These are phyloP conservation scores for Euphrasia arctica DNA, from an alignment of 305 asterid genomes.

Conservation along the genomic window DNA sequence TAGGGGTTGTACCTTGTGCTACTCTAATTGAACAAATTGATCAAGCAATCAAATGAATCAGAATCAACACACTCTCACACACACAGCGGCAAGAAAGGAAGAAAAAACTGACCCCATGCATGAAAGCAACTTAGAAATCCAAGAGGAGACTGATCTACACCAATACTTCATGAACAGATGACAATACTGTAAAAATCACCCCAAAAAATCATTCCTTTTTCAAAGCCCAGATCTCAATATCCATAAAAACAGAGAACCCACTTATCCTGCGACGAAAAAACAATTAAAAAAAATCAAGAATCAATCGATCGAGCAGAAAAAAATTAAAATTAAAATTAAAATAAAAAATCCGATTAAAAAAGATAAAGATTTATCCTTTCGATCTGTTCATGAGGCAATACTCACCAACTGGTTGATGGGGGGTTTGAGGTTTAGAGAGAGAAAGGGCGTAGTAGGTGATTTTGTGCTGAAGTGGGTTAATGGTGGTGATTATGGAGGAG, in stretches of 20 bases:
- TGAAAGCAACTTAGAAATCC: constrained; percentile 56
- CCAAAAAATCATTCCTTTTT: constrained; percentile 27
- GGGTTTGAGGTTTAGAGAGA: constrained; percentile 26
- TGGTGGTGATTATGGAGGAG: neutral
- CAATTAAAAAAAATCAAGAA: neutral
- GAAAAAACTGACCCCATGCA: constrained; percentile 82
- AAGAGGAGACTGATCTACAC: constrained; percentile 43
- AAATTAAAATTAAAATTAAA: too few relatives aligned
- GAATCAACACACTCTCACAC: neutral
- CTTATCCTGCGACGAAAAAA: constrained; percentile 26
- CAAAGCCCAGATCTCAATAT: constrained; percentile 38
- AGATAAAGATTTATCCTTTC: constrained; percentile 21
- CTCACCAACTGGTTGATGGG: constrained; percentile 23
- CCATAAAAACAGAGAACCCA: constrained; percentile 18
- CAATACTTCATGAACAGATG: constrained; percentile 39
- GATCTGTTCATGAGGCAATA: constrained; percentile 23
- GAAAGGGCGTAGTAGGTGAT: neutral
- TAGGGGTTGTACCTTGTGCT: constrained; percentile 4
- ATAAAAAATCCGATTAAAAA: neutral
- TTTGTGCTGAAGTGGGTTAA: neutral
- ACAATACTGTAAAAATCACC: constrained; percentile 18
- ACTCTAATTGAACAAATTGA: constrained; percentile 21
- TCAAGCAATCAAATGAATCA: constrained; percentile 21
- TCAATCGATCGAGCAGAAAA: constrained; percentile 15
- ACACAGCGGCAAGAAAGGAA: constrained; percentile 15